Evolutionary conservation across 164 flowering plant species (phyloP).

Genomic region (Taxillus chinensis): DNA sequence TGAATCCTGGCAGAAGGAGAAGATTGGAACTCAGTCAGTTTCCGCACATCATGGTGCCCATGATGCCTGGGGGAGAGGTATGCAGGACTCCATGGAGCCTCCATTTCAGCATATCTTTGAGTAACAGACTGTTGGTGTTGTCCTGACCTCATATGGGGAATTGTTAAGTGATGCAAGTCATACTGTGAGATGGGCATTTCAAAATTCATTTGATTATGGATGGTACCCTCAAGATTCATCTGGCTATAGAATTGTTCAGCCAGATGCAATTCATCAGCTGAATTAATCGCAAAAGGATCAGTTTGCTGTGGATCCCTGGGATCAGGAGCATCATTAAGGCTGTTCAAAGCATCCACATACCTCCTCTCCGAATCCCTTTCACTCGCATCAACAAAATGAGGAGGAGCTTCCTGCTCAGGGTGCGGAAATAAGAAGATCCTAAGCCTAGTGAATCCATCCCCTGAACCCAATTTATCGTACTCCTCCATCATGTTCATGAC

Average conservation of each 20-base stretch:
- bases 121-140: constrained; percentile 34
- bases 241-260: constrained; percentile 51
- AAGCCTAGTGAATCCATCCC: constrained; percentile 75
- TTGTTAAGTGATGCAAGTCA: constrained; percentile 39
- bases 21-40: constrained; percentile 46
- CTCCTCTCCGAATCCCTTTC: constrained; percentile 80
- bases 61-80: constrained; percentile 80
- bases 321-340: constrained; percentile 51
- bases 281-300: constrained; percentile 32
- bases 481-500: constrained; percentile 98
- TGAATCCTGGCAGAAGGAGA: constrained; percentile 59
- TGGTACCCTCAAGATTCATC: constrained; percentile 34
- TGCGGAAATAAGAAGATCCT: constrained; percentile 74
- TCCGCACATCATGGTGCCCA: constrained; percentile 46
- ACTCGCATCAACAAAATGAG: constrained; percentile 52
- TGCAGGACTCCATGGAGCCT: constrained; percentile 86
- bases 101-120: constrained; percentile 64
- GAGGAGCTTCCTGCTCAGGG: constrained; percentile 51
- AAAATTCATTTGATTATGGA: constrained; percentile 39
- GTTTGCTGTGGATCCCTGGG: constrained; percentile 34
- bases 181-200: constrained; percentile 41
- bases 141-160: constrained; percentile 49
- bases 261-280: constrained; percentile 27
- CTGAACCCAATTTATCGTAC: constrained; percentile 79
- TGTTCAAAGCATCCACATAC: constrained; percentile 95